phyloP scores from a whole-genome alignment of 345 rosid species.

The Corchorus olitorius region DNA sequence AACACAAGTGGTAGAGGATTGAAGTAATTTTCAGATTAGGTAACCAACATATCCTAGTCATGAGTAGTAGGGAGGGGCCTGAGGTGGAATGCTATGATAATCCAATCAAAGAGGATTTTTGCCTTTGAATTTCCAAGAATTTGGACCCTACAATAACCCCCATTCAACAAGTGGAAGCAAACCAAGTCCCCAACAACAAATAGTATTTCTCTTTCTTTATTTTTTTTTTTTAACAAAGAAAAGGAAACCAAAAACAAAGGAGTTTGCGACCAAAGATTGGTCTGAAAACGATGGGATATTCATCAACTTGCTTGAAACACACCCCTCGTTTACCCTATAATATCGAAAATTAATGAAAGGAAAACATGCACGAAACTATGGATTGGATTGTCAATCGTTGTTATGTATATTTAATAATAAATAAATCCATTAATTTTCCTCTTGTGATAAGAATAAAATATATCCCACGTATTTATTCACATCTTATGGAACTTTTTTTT shows the following conservation, averaged over 20 bases:
- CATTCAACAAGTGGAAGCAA: slow-evolving; percentile 13
- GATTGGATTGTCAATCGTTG: too few relatives aligned
- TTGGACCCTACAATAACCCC: slow-evolving; percentile 13
- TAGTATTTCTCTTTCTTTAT: too few relatives aligned
- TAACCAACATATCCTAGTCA: not conserved
- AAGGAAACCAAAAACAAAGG: not conserved
- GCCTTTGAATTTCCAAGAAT: not conserved
- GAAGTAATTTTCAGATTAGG: not conserved
- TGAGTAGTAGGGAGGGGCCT: not conserved
- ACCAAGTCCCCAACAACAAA: not conserved
- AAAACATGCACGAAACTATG: not conserved
- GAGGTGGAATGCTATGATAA: not conserved
- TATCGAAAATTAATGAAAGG: not conserved
- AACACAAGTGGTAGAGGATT: too few relatives aligned
- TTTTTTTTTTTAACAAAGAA: not conserved
- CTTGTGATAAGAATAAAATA: not conserved
- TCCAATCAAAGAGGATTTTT: slow-evolving; percentile 9
- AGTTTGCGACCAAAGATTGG: slow-evolving; percentile 4
- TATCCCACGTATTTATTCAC: not conserved
- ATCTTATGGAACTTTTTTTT: not conserved
- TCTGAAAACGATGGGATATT: slow-evolving; percentile 8
- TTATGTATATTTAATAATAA: not conserved
- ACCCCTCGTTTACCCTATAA: not conserved
- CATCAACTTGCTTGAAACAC: slow-evolving; percentile 7
- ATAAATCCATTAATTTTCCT: too few relatives aligned